phyloP scores from a whole-genome alignment of 2,329 filamentous ascomycete species.

The Fusarium annulatum region DNA sequence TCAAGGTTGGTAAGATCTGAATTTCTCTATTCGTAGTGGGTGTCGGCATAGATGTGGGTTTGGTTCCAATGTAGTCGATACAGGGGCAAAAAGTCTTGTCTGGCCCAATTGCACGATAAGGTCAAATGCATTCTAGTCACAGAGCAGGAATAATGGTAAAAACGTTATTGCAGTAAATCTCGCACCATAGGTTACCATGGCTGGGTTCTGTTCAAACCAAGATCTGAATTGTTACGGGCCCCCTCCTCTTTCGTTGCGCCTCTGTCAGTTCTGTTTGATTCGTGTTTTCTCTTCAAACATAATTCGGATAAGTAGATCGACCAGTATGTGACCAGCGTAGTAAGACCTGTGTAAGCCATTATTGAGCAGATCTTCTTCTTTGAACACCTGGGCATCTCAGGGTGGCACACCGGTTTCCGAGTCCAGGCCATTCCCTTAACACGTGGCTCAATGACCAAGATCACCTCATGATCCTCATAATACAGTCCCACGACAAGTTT shows the following conservation, averaged over 20 bases:
- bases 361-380: neutral
- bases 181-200: neutral
- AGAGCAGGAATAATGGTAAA: neutral
- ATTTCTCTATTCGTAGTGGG: neutral
- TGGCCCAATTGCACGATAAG: neutral
- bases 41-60: neutral
- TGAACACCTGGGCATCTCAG: neutral
- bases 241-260: neutral
- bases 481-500: neutral
- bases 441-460: neutral
- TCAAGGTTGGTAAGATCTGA: neutral
- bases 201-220: neutral
- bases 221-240: neutral
- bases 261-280: neutral
- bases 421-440: neutral
- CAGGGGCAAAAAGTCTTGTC: neutral
- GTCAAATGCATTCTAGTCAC: neutral
- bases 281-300: neutral
- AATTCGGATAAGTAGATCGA: neutral
- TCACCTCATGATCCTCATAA: neutral
- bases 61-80: neutral
- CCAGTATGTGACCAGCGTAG: neutral
- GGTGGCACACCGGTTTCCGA: neutral
- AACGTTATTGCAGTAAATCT: neutral
- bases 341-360: neutral